These are phyloP conservation scores for Priceomyces castillae DNA, from an alignment of 805 yeast species.

Conservation along the genomic window DNA sequence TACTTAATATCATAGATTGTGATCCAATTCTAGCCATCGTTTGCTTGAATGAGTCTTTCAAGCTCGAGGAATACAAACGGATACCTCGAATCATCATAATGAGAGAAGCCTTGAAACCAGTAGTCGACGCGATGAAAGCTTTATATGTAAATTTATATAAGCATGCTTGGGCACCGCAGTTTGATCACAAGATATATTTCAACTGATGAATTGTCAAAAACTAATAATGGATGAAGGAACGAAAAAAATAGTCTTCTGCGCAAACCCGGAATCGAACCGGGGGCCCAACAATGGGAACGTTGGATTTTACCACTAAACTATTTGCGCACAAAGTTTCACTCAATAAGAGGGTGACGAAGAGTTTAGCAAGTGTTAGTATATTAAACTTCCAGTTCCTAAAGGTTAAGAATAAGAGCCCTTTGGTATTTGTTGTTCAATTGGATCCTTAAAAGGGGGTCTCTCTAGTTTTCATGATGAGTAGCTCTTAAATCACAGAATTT, in stretches of 20 bases:
- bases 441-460: too few species aligned
- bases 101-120: neutral
- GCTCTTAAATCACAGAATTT: too few species aligned
- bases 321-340: constrained; percentile 2
- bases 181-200: neutral
- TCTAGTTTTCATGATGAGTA: too few species aligned
- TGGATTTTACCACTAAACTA: constrained; percentile 7
- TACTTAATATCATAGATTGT: constrained; percentile 45
- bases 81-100: neutral
- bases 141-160: too few species aligned
- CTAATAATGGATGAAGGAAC: neutral
- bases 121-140: too few species aligned
- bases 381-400: too few species aligned
- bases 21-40: constrained; percentile 38
- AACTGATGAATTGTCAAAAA: neutral
- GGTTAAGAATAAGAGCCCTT: too few species aligned
- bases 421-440: too few species aligned
- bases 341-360: too few species aligned
- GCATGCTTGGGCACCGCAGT: too few species aligned
- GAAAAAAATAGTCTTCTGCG: constrained; percentile 2
- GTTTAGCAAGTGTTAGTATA: too few species aligned
- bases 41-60: constrained; percentile 19
- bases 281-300: constrained; percentile 8
- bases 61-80: constrained; percentile 1
- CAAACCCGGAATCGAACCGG: constrained; percentile 7